A percentile compares a stretch with the other conserved stretches of the same genome.
Conservation (phyloP, 805 yeast species). For the Saccharomycopsis oosterbeekiorum region DNA sequence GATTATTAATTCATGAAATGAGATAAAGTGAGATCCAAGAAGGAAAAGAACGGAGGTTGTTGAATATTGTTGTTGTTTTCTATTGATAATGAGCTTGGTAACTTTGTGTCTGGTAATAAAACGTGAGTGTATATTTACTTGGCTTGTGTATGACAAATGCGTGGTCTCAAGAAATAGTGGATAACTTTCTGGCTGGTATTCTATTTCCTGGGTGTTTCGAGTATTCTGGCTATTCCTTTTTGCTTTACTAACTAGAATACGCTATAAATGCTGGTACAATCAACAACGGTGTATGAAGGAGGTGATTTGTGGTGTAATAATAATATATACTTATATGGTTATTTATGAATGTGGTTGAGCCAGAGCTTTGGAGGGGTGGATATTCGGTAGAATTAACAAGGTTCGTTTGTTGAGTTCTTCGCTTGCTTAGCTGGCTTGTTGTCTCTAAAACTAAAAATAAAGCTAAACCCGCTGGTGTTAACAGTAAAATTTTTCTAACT, state of each 20-base stretch:
- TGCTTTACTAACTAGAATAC: neutral
- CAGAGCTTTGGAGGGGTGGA: neutral
- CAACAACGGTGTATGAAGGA: neutral
- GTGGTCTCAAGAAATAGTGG: neutral
- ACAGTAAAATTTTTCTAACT: neutral
- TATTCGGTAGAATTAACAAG: neutral
- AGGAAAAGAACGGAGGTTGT: neutral
- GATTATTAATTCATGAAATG: neutral
- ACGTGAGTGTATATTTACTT: neutral
- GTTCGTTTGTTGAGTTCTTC: neutral
- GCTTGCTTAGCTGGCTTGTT: constrained; percentile 1
- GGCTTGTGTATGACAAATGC: neutral
- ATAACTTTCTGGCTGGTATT: neutral
- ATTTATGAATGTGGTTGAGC: too few species aligned
- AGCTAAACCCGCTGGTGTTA: neutral
- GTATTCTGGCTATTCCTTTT: neutral
- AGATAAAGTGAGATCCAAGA: neutral
- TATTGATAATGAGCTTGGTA: neutral
- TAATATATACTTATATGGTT: neutral
- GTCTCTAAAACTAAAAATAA: neutral
- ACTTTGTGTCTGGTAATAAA: neutral
- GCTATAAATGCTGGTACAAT: neutral
- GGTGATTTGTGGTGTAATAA: neutral
- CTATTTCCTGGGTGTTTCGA: neutral
- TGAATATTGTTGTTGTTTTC: too few species aligned